Evolutionary conservation across 148 eudicot genomes (phyloP), one percentile per base, ranked within the genome.

Genomic region (Polygonum maritimum): DNA sequence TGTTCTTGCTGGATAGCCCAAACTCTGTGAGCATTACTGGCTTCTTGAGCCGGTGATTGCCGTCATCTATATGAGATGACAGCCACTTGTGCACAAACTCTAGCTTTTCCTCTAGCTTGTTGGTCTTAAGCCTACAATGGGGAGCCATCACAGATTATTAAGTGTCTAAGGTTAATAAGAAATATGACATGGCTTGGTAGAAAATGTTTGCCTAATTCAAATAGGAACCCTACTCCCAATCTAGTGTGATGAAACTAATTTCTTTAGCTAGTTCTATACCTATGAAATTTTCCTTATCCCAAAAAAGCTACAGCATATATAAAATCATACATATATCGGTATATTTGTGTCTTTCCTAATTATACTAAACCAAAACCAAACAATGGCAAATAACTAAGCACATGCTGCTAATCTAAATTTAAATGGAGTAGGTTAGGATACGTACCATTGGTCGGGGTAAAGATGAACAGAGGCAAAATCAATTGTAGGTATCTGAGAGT

Each of bases 381-480:
- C 14, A 60, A 60, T 13, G 67, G 67, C 14, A 10, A 60, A 60
- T 7, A 60, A 60, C 12, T 7, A 26, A 26, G 67, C 67, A 22
- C 5, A 22, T 22, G 33, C 3, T 7, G 22, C 36, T 60, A 11
- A 26, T 22, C 14, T 26, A 21, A 22, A 60, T 60, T 1, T 26
- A 26, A 2, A 60, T 60, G 67, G 15, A 3, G 4, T 63, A 13
- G 40, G 69, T 4, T 15, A 63, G 13, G 39, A 63, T 5, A 79
- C 88, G 83, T 81, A 92, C 99, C 99, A 95, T n/a, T 92, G 96
- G 81, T 95, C 99, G 51, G 99, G 97, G 84, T 95, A 95, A 57
- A 95, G 85, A 84, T 95, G 99, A 81, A 92, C 84, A 4, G 98
- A 92, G 40, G 98, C 93, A 84, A 96, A 96, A 80, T 96, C 99